phyloP scores from a whole-genome alignment of 2,329 filamentous ascomycete genomes.

The Neofusicoccum umdonicola region DNA sequence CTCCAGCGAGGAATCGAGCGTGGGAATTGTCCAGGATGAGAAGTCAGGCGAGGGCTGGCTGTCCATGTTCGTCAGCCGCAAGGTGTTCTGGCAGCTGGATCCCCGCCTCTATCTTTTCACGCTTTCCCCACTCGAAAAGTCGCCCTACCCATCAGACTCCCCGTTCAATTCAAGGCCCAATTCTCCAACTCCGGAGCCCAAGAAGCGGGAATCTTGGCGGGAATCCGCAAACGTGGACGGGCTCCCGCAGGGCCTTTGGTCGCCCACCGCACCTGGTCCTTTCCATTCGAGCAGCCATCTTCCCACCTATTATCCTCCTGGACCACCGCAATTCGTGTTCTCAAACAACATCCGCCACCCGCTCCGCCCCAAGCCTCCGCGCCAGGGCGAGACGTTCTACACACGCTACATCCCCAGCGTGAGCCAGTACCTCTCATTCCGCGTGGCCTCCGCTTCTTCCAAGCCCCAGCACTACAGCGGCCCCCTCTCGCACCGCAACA shows the following conservation, averaged over 20 bases:
- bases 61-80: slow-evolving; percentile 76
- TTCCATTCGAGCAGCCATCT: slow-evolving; percentile 82
- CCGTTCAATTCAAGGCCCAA: slow-evolving; percentile 51
- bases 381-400: slow-evolving; percentile 90
- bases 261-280: slow-evolving; percentile 56
- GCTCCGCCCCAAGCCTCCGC: slow-evolving; percentile 79
- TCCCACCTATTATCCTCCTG: slow-evolving; percentile 85
- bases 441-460: slow-evolving; percentile 70
- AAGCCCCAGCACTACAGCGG: slow-evolving; percentile 65
- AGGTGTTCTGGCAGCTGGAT: slow-evolving; percentile 90
- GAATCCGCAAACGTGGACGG: slow-evolving; percentile 29
- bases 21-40: slow-evolving; percentile 64
- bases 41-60: slow-evolving; percentile 67
- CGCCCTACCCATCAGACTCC: slow-evolving; percentile 49
- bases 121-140: slow-evolving; percentile 59
- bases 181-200: slow-evolving; percentile 40
- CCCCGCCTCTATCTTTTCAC: slow-evolving; percentile 85
- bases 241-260: slow-evolving; percentile 35
- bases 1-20: slow-evolving; percentile 69
- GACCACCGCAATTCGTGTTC: slow-evolving; percentile 75
- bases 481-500: slow-evolving; percentile 40
- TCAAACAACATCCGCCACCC: slow-evolving; percentile 82
- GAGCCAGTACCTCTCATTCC: slow-evolving; percentile 82
- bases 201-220: slow-evolving; percentile 21
- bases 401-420: slow-evolving; percentile 79